Evolutionary conservation across 2,329 filamentous ascomycete genomes (phyloP), one percentile per base, ranked within the genome.

Genomic region (Microsporum ferrugineum): DNA sequence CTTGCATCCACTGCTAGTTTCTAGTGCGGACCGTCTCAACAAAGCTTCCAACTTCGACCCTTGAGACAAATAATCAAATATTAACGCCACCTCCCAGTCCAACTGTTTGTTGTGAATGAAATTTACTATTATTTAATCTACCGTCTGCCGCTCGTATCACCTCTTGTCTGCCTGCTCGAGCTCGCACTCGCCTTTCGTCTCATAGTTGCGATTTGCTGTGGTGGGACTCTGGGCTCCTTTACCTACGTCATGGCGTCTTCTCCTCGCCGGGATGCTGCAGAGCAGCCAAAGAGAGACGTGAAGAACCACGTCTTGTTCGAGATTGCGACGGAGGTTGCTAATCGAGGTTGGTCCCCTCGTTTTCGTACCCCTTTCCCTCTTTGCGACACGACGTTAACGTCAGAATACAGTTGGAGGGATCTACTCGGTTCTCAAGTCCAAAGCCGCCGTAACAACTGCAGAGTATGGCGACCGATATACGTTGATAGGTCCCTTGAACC

Each of bases 381-480:
- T 17, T 29, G 36, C 39, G 27, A 63, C 58, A n/a, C 10, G 39
- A 2, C 43, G 41, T 43, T 53, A 39, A 61, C 41, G 65, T 70
- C 62, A 47, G 23, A 47, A 39, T 36, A 43, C 67, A 95, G 94
- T 99, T 64, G 94, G 94, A 71, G 94, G 94, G 70, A 99, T 99
- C 78, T 99, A 99, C 81, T 97, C 92, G 14, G 94, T 99, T 66
- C 86, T 99, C 77, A 99, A 99, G 77, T 99, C 94, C 64, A 99
- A 99, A 77, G 92, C 94, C 41, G 92, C 94, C 58, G 94, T 97
- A 64, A 97, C 94, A 49, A 96, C 92, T 0, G 91, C 91, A 64
- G 94, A 99, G 76, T 99, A 97, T 94, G 94, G 94, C 76, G 91
- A 96, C 63, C 85, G 90, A 67, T 99, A 99, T 77, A 95, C 90